Evolutionary conservation across 306 rosid species (phyloP).

Genomic region (Prosopis cineraria): DNA sequence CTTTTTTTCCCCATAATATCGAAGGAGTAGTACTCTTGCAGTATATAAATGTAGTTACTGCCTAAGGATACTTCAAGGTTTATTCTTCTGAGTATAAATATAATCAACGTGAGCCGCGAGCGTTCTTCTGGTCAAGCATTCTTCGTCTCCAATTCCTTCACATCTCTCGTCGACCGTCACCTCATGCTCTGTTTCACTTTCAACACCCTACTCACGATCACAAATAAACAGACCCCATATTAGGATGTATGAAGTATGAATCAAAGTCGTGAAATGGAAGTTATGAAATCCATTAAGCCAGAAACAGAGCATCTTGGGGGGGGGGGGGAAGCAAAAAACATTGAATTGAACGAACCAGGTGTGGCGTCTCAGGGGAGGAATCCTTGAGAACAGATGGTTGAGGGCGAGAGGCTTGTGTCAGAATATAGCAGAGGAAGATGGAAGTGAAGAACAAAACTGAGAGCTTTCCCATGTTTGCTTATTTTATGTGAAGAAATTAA

Average conservation of each 20-base stretch:
- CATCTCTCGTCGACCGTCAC: slow-evolving; percentile 36
- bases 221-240: not conserved
- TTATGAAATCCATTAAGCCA: not conserved
- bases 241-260: not conserved
- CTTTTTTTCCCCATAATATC: not conserved
- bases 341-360: slow-evolving; percentile 23
- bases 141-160: slow-evolving; percentile 46
- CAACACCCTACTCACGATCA: slow-evolving; percentile 23
- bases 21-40: not conserved
- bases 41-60: not conserved
- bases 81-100: slow-evolving; percentile 51
- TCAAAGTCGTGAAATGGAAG: not conserved
- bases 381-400: slow-evolving; percentile 32
- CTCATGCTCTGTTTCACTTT: not conserved
- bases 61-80: slow-evolving; percentile 37
- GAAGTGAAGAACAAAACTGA: slow-evolving; percentile 32
- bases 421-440: slow-evolving; percentile 39
- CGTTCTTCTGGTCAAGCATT: slow-evolving; percentile 58
- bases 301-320: not conserved
- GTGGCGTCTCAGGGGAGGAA: not conserved
- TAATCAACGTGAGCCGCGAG: slow-evolving; percentile 56
- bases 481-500: slow-evolving; percentile 11
- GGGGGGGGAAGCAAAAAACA: not conserved
- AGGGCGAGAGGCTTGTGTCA: slow-evolving; percentile 38
- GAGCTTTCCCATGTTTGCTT: slow-evolving; percentile 38